Conservation (phyloP, 495 filamentous ascomycete species). For the Penicillium ochrochloron region DNA sequence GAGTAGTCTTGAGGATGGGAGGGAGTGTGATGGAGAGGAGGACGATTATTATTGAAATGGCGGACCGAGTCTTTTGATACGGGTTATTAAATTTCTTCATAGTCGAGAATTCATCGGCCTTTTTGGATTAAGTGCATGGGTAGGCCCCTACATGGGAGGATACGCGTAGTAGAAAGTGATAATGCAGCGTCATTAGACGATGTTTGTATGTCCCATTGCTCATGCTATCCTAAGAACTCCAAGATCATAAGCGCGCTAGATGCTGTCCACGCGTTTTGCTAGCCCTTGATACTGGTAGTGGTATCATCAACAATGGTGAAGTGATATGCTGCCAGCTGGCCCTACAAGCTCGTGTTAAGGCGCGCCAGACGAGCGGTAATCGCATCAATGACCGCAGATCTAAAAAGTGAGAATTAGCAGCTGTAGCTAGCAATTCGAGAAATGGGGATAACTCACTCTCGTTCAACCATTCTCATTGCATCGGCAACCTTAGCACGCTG, state of each 20-base stretch:
- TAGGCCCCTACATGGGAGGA: background rate
- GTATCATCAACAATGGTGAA: background rate
- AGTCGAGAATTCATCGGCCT: background rate
- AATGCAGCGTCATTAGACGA: background rate
- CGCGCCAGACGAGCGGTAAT: constrained; percentile 49
- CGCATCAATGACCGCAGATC: constrained; percentile 46
- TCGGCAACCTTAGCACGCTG: constrained; percentile 69
- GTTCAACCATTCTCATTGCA: constrained; percentile 71
- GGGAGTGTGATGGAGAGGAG: background rate
- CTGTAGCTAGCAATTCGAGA: background rate
- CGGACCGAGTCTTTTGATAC: background rate
- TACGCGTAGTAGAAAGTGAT: background rate
- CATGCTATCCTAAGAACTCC: background rate
- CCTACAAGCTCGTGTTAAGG: constrained; percentile 38
- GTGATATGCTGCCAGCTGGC: background rate
- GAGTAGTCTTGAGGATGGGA: background rate
- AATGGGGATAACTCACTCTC: constrained; percentile 54
- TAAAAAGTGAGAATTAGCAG: constrained; percentile 21
- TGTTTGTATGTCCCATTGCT: background rate
- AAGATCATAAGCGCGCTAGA: background rate
- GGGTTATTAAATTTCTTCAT: background rate
- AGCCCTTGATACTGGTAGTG: background rate
- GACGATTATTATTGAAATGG: background rate
- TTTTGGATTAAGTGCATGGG: background rate
- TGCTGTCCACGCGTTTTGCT: background rate